phyloP scores from a whole-genome alignment of 306 rosid species.

The Myrica gale region DNA sequence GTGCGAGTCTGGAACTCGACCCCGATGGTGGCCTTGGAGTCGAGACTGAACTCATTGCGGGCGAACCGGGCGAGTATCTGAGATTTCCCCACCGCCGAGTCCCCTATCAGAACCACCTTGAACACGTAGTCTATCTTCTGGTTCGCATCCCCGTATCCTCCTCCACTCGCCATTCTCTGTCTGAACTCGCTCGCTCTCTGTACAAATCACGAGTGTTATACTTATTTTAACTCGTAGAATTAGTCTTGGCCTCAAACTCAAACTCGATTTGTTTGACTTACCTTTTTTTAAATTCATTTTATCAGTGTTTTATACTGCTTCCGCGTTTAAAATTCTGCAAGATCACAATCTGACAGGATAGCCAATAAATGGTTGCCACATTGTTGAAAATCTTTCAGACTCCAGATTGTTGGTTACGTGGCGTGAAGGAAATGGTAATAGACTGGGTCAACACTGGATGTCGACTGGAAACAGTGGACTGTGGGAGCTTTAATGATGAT shows the following conservation, averaged over 20 bases:
- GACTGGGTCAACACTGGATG: conserved; percentile 5
- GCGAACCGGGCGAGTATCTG: conserved; percentile 94
- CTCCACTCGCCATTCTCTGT: conserved; percentile 55
- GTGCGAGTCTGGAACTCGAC: conserved; percentile 97
- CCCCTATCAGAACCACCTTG: conserved; percentile 94
- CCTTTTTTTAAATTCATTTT: no score
- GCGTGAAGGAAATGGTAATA: not conserved
- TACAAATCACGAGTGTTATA: no score
- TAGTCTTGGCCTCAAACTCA: no score
- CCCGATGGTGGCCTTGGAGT: conserved; percentile 94
- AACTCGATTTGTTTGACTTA: no score
- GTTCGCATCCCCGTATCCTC: conserved; percentile 70
- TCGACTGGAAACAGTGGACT: not conserved
- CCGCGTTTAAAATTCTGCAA: not conserved
- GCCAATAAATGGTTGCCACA: conserved; percentile 26
- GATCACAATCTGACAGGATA: no score
- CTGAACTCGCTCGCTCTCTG: conserved; percentile 5
- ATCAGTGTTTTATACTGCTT: not conserved
- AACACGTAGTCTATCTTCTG: conserved; percentile 97
- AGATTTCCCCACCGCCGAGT: conserved; percentile 98
- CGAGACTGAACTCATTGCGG: conserved; percentile 93
- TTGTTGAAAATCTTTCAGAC: not conserved
- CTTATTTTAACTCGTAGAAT: no score
- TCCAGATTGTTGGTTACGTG: conserved; percentile 25
- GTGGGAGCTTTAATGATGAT: not conserved